Evolutionary conservation across 1,284 basidiomycete species (phyloP), one percentile per base, ranked within the genome.

Genomic region (Moesziomyces parantarcticus): DNA sequence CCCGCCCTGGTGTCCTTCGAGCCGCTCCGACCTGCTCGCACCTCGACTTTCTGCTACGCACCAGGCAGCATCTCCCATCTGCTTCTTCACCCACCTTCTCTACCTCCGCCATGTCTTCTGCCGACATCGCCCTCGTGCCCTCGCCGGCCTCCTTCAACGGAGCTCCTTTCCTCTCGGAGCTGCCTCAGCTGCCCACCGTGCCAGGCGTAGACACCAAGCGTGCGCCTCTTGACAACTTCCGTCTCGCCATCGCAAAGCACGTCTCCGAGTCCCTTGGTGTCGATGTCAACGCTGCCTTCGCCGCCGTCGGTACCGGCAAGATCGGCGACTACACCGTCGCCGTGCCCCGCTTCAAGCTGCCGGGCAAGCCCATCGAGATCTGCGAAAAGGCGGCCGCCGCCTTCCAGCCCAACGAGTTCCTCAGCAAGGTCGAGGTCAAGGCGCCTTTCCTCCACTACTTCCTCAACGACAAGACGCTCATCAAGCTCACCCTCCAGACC

Each of bases 231-330:
- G 95, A 98, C 84, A 88, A 89, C 7, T 98, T 96, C 88, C 88
- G 91, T 56, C 89, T 90, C 25, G 90, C 92, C 40, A 92, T 93
- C 71, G 94, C 96, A 2, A 87, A 91, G 78, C 87, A 89, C 59
- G 85, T 97, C 48, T 88, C 90, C 9, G 88, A 91, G 48, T 88
- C 89, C 0, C 87, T 96, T 29, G 88, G 89, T 18, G 63, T 83
- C 23, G 67, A 76, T 29, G 49, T 85, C 46, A 77, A 82, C 13
- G 86, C 93, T 80, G 92, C 90, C 0, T 96, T 92, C 83, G 85
- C 88, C 26, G 95, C 92, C 16, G 91, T 97, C 6, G 92, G 95
- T 84, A 92, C 92, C 49, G 94, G 94, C 86, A 95, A 96, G 85
- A 64, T 75, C 23, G 90, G 89, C 47, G 96, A 99, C 86, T 94